Percentiles rank a stretch among this genome's conserved stretches.
These are phyloP conservation scores for Metarhizium anisopliae DNA, from an alignment of 2,329 filamentous ascomycete genomes.

Conservation along the genomic window DNA sequence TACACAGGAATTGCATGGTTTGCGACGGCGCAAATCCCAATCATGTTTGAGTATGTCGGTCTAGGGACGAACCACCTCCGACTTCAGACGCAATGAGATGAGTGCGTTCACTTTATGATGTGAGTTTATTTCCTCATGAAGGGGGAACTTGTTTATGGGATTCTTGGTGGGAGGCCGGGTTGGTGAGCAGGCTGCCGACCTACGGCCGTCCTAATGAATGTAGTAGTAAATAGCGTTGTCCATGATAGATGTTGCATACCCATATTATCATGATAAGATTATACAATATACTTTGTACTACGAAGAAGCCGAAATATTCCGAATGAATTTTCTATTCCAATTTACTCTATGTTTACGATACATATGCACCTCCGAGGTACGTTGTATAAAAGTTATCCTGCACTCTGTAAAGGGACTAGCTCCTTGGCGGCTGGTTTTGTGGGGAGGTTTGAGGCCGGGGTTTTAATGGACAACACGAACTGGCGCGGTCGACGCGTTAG, in stretches of 20 bases:
- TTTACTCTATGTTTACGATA: too few species aligned
- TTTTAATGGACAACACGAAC: not conserved
- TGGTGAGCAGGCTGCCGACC: too few species aligned
- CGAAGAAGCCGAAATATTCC: too few species aligned
- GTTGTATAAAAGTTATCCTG: too few species aligned
- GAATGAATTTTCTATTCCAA: too few species aligned
- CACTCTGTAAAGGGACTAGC: too few species aligned
- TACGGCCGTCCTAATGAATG: not conserved
- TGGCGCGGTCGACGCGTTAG: constrained; percentile 2
- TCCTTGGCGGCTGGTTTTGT: not conserved
- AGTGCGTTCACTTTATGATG: not conserved
- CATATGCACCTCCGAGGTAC: too few species aligned
- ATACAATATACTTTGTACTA: too few species aligned
- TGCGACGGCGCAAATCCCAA: constrained; percentile 64
- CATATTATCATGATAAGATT: too few species aligned
- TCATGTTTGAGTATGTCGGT: constrained; percentile 58
- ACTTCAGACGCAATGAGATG: constrained; percentile 13
- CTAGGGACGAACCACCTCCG: constrained; percentile 34
- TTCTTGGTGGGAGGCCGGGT: not conserved
- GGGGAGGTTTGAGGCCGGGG: not conserved
- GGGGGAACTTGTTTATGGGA: not conserved
- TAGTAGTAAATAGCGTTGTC: constrained; percentile 10
- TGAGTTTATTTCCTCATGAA: not conserved
- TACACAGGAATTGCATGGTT: constrained; percentile 69
- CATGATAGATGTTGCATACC: not conserved